Evolutionary conservation across 1,284 basidiomycete species (phyloP).

Genomic region (Marasmius oreades): DNA sequence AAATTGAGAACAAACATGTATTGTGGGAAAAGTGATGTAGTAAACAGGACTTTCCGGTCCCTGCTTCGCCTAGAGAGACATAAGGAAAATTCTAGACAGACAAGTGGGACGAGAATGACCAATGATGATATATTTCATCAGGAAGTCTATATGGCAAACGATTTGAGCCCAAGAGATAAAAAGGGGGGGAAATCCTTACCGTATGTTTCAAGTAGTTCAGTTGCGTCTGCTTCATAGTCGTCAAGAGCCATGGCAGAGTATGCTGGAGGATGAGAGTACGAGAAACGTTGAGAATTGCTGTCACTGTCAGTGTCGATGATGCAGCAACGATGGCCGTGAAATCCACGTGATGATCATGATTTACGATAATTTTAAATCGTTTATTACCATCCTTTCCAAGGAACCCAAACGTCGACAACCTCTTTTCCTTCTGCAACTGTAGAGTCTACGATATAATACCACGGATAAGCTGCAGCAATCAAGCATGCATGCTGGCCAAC

Average conservation of each 20-base stretch:
- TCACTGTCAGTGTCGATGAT: not conserved
- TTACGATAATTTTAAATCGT: not conserved
- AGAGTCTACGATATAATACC: slow-evolving; percentile 80
- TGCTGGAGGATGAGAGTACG: not conserved
- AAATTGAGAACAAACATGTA: slow-evolving; percentile 62
- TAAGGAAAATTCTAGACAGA: slow-evolving; percentile 1
- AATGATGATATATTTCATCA: slow-evolving; percentile 97
- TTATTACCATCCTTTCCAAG: slow-evolving; percentile 85
- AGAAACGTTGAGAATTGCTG: not conserved
- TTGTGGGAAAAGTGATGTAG: slow-evolving; percentile 96
- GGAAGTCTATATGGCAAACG: slow-evolving; percentile 65
- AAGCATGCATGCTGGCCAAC: slow-evolving; percentile 79
- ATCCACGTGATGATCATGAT: not conserved
- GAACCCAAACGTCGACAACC: slow-evolving; percentile 84
- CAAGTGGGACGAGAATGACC: slow-evolving; percentile 44
- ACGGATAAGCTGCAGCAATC: slow-evolving; percentile 72
- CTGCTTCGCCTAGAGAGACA: slow-evolving; percentile 76
- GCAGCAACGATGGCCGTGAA: not conserved
- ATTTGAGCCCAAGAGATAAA: slow-evolving; percentile 9
- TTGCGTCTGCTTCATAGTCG: slow-evolving; percentile 74
- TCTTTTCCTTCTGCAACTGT: slow-evolving; percentile 38
- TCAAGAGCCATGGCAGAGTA: slow-evolving; percentile 43
- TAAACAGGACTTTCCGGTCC: slow-evolving; percentile 94
- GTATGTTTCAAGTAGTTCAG: slow-evolving; percentile 91
- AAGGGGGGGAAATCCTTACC: slow-evolving; percentile 44